Base-by-base conservation (phyloP, 495 filamentous ascomycete species). In the Venustampulla echinocandica region DNA sequence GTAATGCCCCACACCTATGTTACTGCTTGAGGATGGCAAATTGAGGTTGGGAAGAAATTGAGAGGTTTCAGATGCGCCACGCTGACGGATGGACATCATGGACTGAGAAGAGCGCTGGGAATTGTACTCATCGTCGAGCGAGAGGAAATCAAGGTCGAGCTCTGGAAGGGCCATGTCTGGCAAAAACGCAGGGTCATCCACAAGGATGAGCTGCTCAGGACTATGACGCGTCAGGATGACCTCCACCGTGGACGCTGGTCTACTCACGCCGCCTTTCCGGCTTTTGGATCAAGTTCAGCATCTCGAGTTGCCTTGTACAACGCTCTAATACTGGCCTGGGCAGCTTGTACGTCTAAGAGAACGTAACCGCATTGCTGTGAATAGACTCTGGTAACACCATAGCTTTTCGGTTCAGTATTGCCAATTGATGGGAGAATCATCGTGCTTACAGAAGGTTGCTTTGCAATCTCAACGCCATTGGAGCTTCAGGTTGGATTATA, bases 401-500 rank as follows among this genome's bases (percentile, higher is more conserved):
- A 90, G 35, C 82, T 85, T 46, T 20, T 7, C 27, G 27, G 7
- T 7, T 30, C 27, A 30, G 10, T n/a, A 24, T 27, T 37, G 17
- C 46, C 20, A 60, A 38, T 11, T 2, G 47, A 44, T 11, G 69
- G 10, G 21, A 44, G 20, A 28, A 6, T 1, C 14, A 15, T 17
- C 9, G 21, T 7, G 41, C 54, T 19, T 32, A 59, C 53, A 98
- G 77, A 22, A 98, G 67, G 55, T 84, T 95, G 9, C 90, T 87
- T 62, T 98, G 92, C 24, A 98, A 76, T 13, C 92, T 82, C 57
- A 98, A 64, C 2, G 92, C 92, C 71, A 98, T 84, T 9, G 92
- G 92, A 4, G 84, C 89, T 19, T 80, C 82, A 0, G 92, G 89
- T 45, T 84, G 71, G 22, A 82, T 79, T 57, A 98, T 94, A 4